These are phyloP conservation scores for Fusarium sp. DNA, from an alignment of 2,329 filamentous ascomycete species.

Conservation along the genomic window DNA sequence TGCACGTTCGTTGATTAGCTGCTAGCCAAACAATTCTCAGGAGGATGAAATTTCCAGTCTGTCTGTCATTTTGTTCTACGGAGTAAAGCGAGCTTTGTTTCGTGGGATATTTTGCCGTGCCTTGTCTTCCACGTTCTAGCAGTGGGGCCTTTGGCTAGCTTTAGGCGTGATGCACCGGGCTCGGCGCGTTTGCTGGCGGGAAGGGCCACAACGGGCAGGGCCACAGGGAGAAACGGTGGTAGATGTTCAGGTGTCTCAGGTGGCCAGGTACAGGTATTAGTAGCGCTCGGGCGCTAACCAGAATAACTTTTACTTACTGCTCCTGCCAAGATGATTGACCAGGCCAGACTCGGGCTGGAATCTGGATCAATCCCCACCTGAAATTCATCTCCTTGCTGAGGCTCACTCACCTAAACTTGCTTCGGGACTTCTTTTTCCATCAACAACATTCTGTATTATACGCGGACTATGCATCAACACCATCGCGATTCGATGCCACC, in stretches of 20 bases:
- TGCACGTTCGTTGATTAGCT: neutral
- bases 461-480: slow-evolving; percentile 15
- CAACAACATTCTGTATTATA: slow-evolving; percentile 31
- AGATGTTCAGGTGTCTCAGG: slow-evolving; percentile 38
- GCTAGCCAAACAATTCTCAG: neutral
- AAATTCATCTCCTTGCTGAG: slow-evolving; percentile 1
- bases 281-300: slow-evolving; percentile 11
- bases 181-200: slow-evolving; percentile 1
- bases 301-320: neutral
- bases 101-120: slow-evolving; percentile 35
- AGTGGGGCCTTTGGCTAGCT: slow-evolving; percentile 5
- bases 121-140: slow-evolving; percentile 18
- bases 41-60: slow-evolving; percentile 9
- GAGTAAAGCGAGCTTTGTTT: slow-evolving; percentile 25
- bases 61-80: slow-evolving; percentile 1
- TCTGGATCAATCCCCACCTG: neutral
- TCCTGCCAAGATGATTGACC: neutral
- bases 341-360: neutral
- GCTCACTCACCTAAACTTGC: slow-evolving; percentile 2
- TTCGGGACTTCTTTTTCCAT: slow-evolving; percentile 31
- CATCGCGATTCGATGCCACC: neutral
- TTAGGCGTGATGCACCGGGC: neutral
- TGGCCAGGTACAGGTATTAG: neutral
- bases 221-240: slow-evolving; percentile 27
- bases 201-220: neutral